Conservation (phyloP, 177 flowering plant genomes). For the Vitis hybrid region DNA sequence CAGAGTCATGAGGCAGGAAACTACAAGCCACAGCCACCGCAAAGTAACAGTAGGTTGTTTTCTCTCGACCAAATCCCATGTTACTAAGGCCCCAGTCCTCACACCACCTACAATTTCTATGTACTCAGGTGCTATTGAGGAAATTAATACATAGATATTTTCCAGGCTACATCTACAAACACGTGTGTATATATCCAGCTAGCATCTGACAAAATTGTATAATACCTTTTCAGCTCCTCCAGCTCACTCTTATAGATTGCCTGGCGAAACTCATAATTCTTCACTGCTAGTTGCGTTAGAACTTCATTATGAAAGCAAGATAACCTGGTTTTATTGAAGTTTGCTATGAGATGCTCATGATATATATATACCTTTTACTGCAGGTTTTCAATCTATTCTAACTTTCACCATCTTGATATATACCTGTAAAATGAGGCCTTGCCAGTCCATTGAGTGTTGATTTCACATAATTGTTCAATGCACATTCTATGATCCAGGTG, state of each 20-base stretch:
- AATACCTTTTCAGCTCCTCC: constrained; percentile 34
- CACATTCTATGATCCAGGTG: constrained; percentile 22
- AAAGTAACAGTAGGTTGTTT: constrained; percentile 43
- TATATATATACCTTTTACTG: not conserved
- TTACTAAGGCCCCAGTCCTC: constrained; percentile 30
- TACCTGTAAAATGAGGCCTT: constrained; percentile 14
- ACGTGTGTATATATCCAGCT: too few species aligned
- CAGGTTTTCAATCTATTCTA: not conserved
- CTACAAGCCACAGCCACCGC: constrained; percentile 23
- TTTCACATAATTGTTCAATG: constrained; percentile 8
- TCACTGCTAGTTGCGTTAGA: constrained; percentile 32
- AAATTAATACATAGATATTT: too few species aligned
- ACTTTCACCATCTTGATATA: not conserved
- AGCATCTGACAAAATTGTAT: too few species aligned
- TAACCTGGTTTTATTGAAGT: constrained; percentile 18
- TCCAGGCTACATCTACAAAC: too few species aligned
- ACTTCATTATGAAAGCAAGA: constrained; percentile 13
- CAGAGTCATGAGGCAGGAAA: constrained; percentile 27
- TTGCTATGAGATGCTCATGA: not conserved
- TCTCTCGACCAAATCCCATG: constrained; percentile 50
- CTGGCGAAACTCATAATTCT: constrained; percentile 32
- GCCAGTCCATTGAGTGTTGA: constrained; percentile 8
- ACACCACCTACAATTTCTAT: constrained; percentile 36
- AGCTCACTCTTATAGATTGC: constrained; percentile 33
- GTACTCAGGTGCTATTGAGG: too few species aligned